phyloP scores from a whole-genome alignment of 805 yeast genomes.

The Barnettozyma populi region DNA sequence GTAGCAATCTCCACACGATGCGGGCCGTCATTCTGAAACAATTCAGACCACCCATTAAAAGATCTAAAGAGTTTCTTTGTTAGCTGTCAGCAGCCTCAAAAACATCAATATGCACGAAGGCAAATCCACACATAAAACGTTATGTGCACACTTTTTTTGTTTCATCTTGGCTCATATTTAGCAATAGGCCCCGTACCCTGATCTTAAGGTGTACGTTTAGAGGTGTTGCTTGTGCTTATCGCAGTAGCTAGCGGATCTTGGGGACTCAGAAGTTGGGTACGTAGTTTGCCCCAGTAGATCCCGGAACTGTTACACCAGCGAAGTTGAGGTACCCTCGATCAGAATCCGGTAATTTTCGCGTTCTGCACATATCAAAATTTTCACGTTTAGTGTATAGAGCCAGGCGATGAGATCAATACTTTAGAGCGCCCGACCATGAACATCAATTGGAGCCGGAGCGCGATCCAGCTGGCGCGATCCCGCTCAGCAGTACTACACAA shows the following conservation, averaged over 20 bases:
- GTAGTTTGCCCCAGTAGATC: too few species aligned
- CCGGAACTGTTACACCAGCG: too few species aligned
- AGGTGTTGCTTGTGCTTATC: too few species aligned
- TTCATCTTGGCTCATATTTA: not conserved
- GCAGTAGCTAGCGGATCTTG: too few species aligned
- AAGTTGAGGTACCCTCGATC: too few species aligned
- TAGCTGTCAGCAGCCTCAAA: constrained; percentile 1
- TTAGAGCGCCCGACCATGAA: not conserved
- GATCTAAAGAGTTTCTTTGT: not conserved
- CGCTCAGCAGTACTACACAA: not conserved
- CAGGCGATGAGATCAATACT: not conserved
- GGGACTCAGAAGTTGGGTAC: too few species aligned
- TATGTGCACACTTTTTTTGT: not conserved
- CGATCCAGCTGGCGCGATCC: not conserved
- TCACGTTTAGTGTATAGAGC: not conserved
- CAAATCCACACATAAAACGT: not conserved
- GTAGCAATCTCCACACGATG: not conserved
- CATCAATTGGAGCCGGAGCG: not conserved
- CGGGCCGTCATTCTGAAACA: not conserved
- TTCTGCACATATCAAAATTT: not conserved
- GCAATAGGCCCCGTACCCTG: too few species aligned
- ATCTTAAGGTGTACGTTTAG: too few species aligned
- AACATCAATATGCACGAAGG: not conserved
- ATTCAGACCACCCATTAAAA: not conserved
- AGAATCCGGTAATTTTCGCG: constrained; percentile 5